Percentiles rank a stretch among this genome's conserved stretches.
Conservation (phyloP, 805 yeast species). For the Cyberlindnera sargentensis region DNA sequence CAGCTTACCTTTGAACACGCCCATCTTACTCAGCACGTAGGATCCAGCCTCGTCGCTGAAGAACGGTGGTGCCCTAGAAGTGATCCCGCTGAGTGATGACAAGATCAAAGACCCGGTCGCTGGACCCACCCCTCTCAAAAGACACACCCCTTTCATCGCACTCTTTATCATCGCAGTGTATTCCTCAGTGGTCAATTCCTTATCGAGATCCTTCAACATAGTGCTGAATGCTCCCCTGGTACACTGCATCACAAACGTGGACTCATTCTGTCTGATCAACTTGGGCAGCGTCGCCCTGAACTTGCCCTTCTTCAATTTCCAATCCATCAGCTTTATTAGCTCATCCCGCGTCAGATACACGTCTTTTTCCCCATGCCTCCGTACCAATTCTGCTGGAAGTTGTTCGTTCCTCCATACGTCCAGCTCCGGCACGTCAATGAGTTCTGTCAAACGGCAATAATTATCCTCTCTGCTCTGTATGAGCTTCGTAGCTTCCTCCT, state of each 20-base stretch:
- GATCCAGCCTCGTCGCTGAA: conserved; percentile 22
- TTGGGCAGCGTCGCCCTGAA: conserved; percentile 21
- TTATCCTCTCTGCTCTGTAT: conserved; percentile 1
- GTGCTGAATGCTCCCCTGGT: conserved; percentile 10
- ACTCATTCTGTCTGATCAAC: conserved; percentile 17
- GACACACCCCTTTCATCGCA: conserved; percentile 5
- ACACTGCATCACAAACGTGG: conserved; percentile 5
- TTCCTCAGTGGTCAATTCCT: background rate
- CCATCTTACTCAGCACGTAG: conserved; percentile 6
- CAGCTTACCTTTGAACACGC: conserved; percentile 9
- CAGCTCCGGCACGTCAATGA: conserved; percentile 8
- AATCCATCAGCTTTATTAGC: conserved; percentile 18
- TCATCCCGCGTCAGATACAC: conserved; percentile 13
- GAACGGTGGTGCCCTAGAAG: conserved; percentile 20
- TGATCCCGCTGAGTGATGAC: conserved; percentile 12
- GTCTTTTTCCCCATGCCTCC: conserved; percentile 2
- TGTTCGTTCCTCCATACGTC: conserved; percentile 17
- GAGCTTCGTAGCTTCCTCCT: background rate
- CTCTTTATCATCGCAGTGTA: conserved; percentile 9
- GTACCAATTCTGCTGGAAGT: conserved; percentile 5
- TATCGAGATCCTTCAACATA: conserved; percentile 1
- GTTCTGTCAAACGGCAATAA: conserved; percentile 7
- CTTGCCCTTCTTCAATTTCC: conserved; percentile 24
- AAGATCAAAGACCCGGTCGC: conserved; percentile 23
- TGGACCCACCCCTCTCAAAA: conserved; percentile 23